These are phyloP conservation scores for Isochrysis galbana DNA, from an alignment of 78 protist genomes.

Conservation along the genomic window DNA sequence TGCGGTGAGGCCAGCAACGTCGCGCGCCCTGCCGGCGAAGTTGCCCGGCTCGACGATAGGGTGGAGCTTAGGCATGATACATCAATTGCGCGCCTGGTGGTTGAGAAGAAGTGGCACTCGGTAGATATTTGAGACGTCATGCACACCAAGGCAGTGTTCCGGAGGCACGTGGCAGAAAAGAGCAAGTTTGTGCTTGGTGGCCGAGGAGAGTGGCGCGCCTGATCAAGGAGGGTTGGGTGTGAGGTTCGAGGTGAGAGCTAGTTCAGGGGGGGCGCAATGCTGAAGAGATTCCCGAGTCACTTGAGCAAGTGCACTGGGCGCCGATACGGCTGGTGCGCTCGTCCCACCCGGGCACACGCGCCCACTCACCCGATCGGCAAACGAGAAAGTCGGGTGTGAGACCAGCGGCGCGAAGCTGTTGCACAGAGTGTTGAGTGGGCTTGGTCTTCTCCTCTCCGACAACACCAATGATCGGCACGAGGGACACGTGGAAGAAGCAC, in stretches of 20 bases:
- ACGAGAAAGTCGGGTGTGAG: constrained; percentile 89
- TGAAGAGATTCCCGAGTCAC: too few species aligned
- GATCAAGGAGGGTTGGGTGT: too few species aligned
- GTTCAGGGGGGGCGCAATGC: too few species aligned
- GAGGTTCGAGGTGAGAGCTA: too few species aligned
- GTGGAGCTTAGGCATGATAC: too few species aligned
- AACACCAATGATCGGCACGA: constrained; percentile 78
- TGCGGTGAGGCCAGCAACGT: too few species aligned
- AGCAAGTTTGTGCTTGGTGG: constrained; percentile 72
- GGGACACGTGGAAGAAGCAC: constrained; percentile 50
- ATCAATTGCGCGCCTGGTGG: too few species aligned
- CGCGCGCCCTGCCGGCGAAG: too few species aligned
- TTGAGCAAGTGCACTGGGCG: too few species aligned
- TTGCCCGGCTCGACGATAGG: too few species aligned
- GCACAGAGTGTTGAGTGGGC: constrained; percentile 94
- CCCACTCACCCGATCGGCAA: constrained; percentile 73
- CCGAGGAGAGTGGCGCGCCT: constrained; percentile 58
- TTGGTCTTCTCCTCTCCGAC: constrained; percentile 96
- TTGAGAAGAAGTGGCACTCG: constrained; percentile 84
- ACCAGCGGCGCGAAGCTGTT: constrained; percentile 88
- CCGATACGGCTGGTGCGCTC: too few species aligned
- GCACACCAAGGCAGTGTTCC: constrained; percentile 75
- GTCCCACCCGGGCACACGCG: too few species aligned
- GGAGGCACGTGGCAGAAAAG: constrained; percentile 87
- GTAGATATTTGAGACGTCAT: constrained; percentile 86